Evolutionary conservation across 2,329 filamentous ascomycete species (phyloP), one percentile per base, ranked within the genome.

Genomic region (Scolecobasidium constrictum): DNA sequence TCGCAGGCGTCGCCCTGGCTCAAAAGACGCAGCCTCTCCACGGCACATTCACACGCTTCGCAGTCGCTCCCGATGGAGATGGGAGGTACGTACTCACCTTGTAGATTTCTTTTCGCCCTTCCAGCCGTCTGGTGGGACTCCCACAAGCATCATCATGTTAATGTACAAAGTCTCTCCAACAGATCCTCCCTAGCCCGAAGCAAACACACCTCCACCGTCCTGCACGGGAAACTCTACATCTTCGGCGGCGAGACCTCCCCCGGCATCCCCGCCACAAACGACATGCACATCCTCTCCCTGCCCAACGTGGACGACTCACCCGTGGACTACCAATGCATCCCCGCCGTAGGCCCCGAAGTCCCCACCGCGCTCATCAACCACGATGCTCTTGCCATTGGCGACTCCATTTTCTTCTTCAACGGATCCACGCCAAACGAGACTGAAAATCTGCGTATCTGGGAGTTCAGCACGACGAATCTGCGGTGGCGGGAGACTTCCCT

Each of bases 1-100:
- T 60, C 16, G 63, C 58, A 13, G 63, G 61, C n/a, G 63, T 64
- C 50, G 56, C 63, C 33, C 54, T 66, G 3, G 55, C 61, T 1
- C 62, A 66, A 43, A 60, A 61, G 12, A 67, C 64, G 2, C 53
- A 64, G 47, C 63, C 63, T 36, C 51, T 67, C 35, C 65, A 65
- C 38, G 64, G 59, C 5, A 62, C 57, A 7, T 66, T 65, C 42
- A 57, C 50, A 3, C 57, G 63, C 35, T 60, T 67, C 39, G 64
- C 63, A 23, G 59, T 58, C 3, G 53, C 59, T 11, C 57, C 52
- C 15, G 53, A 61, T 35, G 58, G 63, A 26, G 46, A 56, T 9
- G 58, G 60, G 6, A 49, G 45, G 49, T 53, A 39, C 40, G 45
- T 47, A 4, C 11, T 35, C 21, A 40, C 17, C 5, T 5, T n/a